phyloP scores from a whole-genome alignment of 1,139 yeast species.

The Lodderomyces pseudojiufengensis region DNA sequence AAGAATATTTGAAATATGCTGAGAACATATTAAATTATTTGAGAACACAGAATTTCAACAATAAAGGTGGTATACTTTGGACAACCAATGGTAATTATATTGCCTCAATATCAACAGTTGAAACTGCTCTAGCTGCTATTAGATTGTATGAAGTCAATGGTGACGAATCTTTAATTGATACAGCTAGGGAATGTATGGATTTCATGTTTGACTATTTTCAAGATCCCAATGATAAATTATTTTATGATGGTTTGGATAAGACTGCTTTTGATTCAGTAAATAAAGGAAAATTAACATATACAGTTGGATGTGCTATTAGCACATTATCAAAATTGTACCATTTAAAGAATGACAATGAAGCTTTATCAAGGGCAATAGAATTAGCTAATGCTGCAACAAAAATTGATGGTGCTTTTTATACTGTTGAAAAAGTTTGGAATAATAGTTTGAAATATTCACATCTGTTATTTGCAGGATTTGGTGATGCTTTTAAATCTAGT shows the following conservation, averaged over 20 bases:
- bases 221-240: slow-evolving; percentile 27
- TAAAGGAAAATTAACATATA: slow-evolving; percentile 34
- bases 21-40: slow-evolving; percentile 14
- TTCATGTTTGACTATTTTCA: slow-evolving; percentile 26
- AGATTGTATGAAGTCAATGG: slow-evolving; percentile 18
- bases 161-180: slow-evolving; percentile 18
- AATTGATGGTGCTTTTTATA: slow-evolving; percentile 21
- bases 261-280: slow-evolving; percentile 20
- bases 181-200: slow-evolving; percentile 21
- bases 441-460: slow-evolving; percentile 22
- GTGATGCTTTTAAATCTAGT: slow-evolving; percentile 18
- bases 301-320: slow-evolving; percentile 33
- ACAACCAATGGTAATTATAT: slow-evolving; percentile 23
- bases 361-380: slow-evolving; percentile 17
- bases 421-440: slow-evolving; percentile 21
- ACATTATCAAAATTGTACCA: slow-evolving; percentile 25
- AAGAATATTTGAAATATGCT: slow-evolving; percentile 16
- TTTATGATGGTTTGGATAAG: slow-evolving; percentile 28
- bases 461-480: slow-evolving; percentile 23
- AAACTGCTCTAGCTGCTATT: slow-evolving; percentile 34
- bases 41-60: slow-evolving; percentile 16
- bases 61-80: slow-evolving; percentile 34
- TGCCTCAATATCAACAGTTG: slow-evolving; percentile 34
- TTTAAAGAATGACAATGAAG: slow-evolving; percentile 13
- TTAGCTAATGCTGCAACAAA: slow-evolving; percentile 19